A percentile compares a stretch with the other conserved stretches of the same genome.
Conservation (phyloP, 352 stramenopile species). For the Globisporangium takayamanum region DNA sequence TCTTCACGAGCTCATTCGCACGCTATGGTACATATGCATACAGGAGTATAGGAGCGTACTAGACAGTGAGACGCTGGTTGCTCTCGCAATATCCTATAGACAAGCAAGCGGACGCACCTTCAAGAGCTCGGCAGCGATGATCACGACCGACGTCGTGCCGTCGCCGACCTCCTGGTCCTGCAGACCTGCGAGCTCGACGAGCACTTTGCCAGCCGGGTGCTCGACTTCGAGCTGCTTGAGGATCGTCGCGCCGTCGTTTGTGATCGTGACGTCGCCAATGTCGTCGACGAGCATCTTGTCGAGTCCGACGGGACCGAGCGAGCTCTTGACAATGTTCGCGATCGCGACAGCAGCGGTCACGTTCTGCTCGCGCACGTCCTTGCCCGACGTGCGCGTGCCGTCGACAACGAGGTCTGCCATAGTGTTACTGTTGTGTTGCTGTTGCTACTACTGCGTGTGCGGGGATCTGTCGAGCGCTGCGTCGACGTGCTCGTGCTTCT, state of each 20-base stretch:
- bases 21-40: conserved; percentile 42
- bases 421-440: conserved; percentile 25
- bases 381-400: conserved; percentile 87
- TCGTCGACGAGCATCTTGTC: conserved; percentile 99
- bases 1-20: conserved; percentile 96
- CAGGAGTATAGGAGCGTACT: not conserved
- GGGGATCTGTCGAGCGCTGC: too few relatives aligned
- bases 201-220: conserved; percentile 97
- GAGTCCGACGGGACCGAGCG: conserved; percentile 96
- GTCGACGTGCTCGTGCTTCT: too few relatives aligned
- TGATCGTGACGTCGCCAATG: conserved; percentile 99
- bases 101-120: conserved; percentile 34
- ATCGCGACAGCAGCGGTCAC: conserved; percentile 97
- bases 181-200: conserved; percentile 96
- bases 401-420: conserved; percentile 86
- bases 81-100: not conserved
- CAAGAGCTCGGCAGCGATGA: conserved; percentile 97
- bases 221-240: conserved; percentile 99
- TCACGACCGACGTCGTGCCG: conserved; percentile 98
- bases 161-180: conserved; percentile 99
- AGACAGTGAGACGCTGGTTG: not conserved
- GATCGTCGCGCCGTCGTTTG: conserved; percentile 99
- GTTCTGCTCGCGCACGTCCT: conserved; percentile 93
- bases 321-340: conserved; percentile 99
- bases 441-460: too few relatives aligned